Conservation (phyloP, 371 early-diverging fungal genomes). For the Capniomyces stellatus region DNA sequence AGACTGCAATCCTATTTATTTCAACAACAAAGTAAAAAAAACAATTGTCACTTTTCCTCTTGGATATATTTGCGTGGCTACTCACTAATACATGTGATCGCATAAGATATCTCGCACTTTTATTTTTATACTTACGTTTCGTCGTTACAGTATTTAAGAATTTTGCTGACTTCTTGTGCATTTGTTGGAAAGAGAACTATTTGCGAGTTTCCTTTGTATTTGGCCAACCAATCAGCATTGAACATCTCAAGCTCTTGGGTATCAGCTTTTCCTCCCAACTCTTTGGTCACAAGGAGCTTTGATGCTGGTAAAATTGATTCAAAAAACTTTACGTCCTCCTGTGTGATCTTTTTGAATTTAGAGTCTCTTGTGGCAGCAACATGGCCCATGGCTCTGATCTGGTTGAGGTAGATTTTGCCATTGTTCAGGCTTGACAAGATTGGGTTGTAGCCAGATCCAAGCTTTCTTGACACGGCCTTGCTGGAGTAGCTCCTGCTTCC, state of each 20-base stretch:
- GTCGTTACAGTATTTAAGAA: constrained; percentile 72
- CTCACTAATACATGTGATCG: no score
- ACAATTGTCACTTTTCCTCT: neutral
- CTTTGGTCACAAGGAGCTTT: constrained; percentile 18
- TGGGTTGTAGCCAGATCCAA: no score
- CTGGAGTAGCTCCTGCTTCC: no score
- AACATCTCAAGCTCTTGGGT: constrained; percentile 28
- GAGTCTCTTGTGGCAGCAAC: neutral
- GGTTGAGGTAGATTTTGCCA: no score
- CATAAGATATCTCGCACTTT: no score
- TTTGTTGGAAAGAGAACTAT: constrained; percentile 73
- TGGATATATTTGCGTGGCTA: no score
- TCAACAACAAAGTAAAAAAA: neutral
- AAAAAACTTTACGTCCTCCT: constrained; percentile 13
- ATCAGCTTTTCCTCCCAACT: constrained; percentile 16
- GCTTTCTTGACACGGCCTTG: no score
- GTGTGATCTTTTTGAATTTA: constrained; percentile 6
- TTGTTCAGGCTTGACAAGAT: no score
- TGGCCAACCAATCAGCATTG: constrained; percentile 84
- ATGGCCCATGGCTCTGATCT: constrained; percentile 1
- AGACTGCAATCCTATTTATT: constrained; percentile 52
- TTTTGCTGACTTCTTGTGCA: constrained; percentile 64
- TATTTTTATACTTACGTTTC: constrained; percentile 3
- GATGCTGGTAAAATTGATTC: constrained; percentile 10
- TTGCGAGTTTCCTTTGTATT: constrained; percentile 68